These are phyloP conservation scores for Musa balbisiana DNA, from an alignment of 202 grass and related monocot genomes.

Conservation along the genomic window DNA sequence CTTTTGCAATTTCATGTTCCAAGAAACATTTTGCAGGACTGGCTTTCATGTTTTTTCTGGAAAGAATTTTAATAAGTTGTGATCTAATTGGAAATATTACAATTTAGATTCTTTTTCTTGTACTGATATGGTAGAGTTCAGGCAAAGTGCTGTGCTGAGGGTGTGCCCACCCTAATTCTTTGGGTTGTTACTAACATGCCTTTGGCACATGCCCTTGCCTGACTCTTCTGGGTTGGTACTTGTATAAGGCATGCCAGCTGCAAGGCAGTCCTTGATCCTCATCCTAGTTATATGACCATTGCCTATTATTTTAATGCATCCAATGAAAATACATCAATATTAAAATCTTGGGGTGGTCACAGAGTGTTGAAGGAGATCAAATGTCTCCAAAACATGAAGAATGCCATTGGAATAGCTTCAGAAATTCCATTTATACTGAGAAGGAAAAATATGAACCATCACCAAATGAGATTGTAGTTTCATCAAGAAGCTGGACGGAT, in stretches of 20 bases:
- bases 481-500: constrained; percentile 23
- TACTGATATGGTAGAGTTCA: neutral
- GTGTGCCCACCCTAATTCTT: too few species aligned
- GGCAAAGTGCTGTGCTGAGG: too few species aligned
- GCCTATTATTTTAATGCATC: too few species aligned
- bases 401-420: constrained; percentile 35
- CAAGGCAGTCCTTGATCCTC: too few species aligned
- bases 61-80: neutral
- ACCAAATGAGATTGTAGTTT: constrained; percentile 25
- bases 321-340: neutral
- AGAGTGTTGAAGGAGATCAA: constrained; percentile 9
- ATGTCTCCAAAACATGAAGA: constrained; percentile 44
- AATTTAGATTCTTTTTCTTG: neutral
- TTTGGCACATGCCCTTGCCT: too few species aligned
- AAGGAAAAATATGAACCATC: constrained; percentile 36
- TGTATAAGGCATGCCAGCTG: too few species aligned
- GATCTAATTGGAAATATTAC: neutral
- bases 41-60: neutral
- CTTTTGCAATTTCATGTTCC: too few species aligned
- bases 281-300: too few species aligned
- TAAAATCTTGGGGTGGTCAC: constrained; percentile 1
- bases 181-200: too few species aligned
- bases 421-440: constrained; percentile 20
- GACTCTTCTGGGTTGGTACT: too few species aligned
- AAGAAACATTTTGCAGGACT: neutral